Percentiles rank a stretch among this genome's conserved stretches.
Conservation (phyloP, 495 filamentous ascomycete species). For the Saxophila tyrrhenica region DNA sequence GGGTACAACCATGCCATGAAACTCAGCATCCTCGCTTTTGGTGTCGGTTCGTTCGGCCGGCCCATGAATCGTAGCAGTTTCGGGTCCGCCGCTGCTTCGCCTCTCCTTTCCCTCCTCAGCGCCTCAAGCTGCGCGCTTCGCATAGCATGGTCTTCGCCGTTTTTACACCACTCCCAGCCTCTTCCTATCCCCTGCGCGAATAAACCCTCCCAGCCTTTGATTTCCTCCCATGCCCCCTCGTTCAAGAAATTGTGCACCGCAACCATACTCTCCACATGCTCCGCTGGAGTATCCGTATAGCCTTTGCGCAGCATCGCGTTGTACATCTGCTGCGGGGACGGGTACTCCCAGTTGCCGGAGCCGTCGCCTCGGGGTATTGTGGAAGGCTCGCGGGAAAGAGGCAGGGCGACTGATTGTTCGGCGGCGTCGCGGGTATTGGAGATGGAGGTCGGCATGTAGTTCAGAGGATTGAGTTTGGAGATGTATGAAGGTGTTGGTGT, state of each 20-base stretch:
- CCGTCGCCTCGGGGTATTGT: slow-evolving; percentile 76
- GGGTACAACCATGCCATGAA: slow-evolving; percentile 68
- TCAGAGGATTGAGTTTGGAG: slow-evolving; percentile 79
- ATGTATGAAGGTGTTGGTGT: slow-evolving; percentile 35
- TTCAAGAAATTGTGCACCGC: slow-evolving; percentile 96
- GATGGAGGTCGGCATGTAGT: slow-evolving; percentile 86
- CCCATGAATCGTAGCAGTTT: slow-evolving; percentile 78
- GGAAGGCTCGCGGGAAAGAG: slow-evolving; percentile 64
- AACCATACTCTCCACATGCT: slow-evolving; percentile 94
- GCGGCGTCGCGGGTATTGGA: slow-evolving; percentile 60
- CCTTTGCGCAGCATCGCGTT: slow-evolving; percentile 94
- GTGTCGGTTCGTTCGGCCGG: slow-evolving; percentile 75
- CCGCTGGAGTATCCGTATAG: slow-evolving; percentile 82
- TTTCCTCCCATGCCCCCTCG: slow-evolving; percentile 92
- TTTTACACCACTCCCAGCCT: slow-evolving; percentile 64
- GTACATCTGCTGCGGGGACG: slow-evolving; percentile 98
- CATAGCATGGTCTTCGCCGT: slow-evolving; percentile 55
- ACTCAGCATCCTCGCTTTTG: slow-evolving; percentile 74
- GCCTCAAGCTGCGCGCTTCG: slow-evolving; percentile 29
- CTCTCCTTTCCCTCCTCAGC: slow-evolving; percentile 32
- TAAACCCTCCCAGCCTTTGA: slow-evolving; percentile 78
- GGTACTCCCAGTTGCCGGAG: slow-evolving; percentile 84
- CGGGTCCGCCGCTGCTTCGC: slow-evolving; percentile 42
- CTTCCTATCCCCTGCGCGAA: slow-evolving; percentile 59
- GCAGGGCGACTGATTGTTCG: slow-evolving; percentile 59